A percentile compares a stretch with the other conserved stretches of the same genome.
Conservation (phyloP, 768 basidiomycete species). For the Russula sp. region DNA sequence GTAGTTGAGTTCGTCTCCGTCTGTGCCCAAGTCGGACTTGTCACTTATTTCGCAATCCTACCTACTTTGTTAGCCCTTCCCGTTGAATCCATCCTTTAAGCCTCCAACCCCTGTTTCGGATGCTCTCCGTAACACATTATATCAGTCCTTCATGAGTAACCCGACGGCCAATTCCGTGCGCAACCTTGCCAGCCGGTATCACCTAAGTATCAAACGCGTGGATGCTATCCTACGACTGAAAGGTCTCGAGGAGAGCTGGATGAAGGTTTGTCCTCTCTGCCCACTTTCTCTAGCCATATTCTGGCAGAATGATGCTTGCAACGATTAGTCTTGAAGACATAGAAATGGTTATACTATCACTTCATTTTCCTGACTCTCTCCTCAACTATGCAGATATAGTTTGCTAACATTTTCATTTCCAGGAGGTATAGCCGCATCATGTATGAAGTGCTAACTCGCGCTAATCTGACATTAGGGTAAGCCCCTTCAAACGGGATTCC, state of each 20-base stretch:
- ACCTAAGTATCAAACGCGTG: constrained; percentile 70
- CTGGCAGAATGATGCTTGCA: constrained; percentile 45
- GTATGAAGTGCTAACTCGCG: constrained; percentile 9
- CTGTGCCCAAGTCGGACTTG: not conserved
- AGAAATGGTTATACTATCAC: constrained; percentile 57
- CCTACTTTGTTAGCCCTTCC: constrained; percentile 61
- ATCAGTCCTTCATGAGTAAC: constrained; percentile 51
- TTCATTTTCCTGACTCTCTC: constrained; percentile 24
- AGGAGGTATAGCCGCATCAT: constrained; percentile 23
- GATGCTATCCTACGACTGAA: constrained; percentile 82
- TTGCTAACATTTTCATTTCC: constrained; percentile 23
- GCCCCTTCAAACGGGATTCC: constrained; percentile 73
- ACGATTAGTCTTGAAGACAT: constrained; percentile 95
- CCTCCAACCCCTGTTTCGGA: constrained; percentile 77
- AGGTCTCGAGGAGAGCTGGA: constrained; percentile 64
- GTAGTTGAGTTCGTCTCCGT: constrained; percentile 43
- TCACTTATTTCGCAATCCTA: constrained; percentile 18
- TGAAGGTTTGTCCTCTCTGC: constrained; percentile 49
- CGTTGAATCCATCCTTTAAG: constrained; percentile 76
- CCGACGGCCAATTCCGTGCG: constrained; percentile 53
- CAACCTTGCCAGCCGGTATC: constrained; percentile 52
- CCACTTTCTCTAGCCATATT: constrained; percentile 10
- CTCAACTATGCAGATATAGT: not conserved
- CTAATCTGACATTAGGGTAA: constrained; percentile 41
- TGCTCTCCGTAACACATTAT: constrained; percentile 49